Conservation (phyloP, 129 eudicot species). For the Chrysanthemum makinoi region DNA sequence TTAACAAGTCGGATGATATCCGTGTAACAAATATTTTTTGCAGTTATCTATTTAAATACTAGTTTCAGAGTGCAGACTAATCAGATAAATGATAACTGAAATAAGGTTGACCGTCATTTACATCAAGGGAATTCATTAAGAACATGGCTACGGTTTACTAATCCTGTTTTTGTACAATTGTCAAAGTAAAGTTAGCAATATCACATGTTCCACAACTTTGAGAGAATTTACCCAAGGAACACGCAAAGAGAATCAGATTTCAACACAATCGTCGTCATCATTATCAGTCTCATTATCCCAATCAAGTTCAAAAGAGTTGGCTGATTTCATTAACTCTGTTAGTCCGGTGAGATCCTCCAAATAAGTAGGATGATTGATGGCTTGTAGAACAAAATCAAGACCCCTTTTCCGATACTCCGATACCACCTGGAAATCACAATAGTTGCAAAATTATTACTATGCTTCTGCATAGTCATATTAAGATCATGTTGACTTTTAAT, state of each 20-base stretch:
- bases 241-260: conserved; percentile 43
- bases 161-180: conserved; percentile 24
- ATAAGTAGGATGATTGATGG: conserved; percentile 86
- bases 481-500: background rate
- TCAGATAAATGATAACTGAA: background rate
- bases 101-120: background rate
- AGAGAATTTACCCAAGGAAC: conserved; percentile 1
- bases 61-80: too few relatives aligned
- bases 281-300: conserved; percentile 70
- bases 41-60: too few relatives aligned
- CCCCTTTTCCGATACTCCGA: conserved; percentile 64
- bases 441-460: background rate
- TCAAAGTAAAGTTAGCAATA: conserved; percentile 3
- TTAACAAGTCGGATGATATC: too few relatives aligned
- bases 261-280: conserved; percentile 56
- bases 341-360: conserved; percentile 95
- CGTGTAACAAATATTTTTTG: too few relatives aligned
- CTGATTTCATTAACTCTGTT: conserved; percentile 85
- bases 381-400: conserved; percentile 73
- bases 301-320: conserved; percentile 62
- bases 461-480: background rate
- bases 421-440: conserved; percentile 58
- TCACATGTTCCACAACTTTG: conserved; percentile 6
- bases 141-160: conserved; percentile 1
- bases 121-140: background rate